phyloP scores from a whole-genome alignment of 2,329 filamentous ascomycete species.

The Alternaria solani region DNA sequence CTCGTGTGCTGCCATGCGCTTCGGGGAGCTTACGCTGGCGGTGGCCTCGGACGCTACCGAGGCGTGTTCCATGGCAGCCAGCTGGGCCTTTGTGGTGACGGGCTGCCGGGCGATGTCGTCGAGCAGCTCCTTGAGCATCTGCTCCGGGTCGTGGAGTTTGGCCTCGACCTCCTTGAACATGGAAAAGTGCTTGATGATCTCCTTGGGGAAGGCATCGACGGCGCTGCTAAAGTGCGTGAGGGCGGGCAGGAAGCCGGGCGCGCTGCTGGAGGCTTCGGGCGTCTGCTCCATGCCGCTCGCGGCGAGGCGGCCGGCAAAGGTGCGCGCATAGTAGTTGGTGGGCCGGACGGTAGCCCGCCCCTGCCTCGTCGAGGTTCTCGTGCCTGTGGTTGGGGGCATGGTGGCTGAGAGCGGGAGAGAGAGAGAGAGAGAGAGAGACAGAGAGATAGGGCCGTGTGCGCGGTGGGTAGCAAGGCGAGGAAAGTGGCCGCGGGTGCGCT shows the following conservation, averaged over 20 bases:
- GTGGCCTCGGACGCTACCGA: conserved; percentile 50
- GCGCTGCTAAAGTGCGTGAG: conserved; percentile 85
- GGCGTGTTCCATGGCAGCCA: conserved; percentile 35
- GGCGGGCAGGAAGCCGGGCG: conserved; percentile 68
- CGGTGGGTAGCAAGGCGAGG: conserved; percentile 25
- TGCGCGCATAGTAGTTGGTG: conserved; percentile 61
- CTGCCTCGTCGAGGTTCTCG: conserved; percentile 55
- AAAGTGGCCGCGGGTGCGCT: conserved; percentile 29
- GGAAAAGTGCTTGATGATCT: conserved; percentile 94
- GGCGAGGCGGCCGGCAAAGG: conserved; percentile 52
- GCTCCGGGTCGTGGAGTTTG: conserved; percentile 89
- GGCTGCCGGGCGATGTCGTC: conserved; percentile 64
- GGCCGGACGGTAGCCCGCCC: conserved; percentile 57
- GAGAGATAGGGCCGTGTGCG: conserved; percentile 1
- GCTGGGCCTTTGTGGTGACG: conserved; percentile 50
- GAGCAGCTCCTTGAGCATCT: conserved; percentile 79
- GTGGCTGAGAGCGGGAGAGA: conserved; percentile 22
- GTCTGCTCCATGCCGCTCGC: conserved; percentile 50
- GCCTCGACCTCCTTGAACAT: conserved; percentile 97
- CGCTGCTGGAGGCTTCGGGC: conserved; percentile 46
- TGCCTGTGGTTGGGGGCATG: conserved; percentile 49
- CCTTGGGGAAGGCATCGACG: conserved; percentile 89
- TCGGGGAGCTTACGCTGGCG: conserved; percentile 50
- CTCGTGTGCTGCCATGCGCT: conserved; percentile 24
- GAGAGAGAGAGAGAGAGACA: no score